These are phyloP conservation scores for Cordyceps farinosa DNA, from an alignment of 2,329 filamentous ascomycete species.

Conservation along the genomic window DNA sequence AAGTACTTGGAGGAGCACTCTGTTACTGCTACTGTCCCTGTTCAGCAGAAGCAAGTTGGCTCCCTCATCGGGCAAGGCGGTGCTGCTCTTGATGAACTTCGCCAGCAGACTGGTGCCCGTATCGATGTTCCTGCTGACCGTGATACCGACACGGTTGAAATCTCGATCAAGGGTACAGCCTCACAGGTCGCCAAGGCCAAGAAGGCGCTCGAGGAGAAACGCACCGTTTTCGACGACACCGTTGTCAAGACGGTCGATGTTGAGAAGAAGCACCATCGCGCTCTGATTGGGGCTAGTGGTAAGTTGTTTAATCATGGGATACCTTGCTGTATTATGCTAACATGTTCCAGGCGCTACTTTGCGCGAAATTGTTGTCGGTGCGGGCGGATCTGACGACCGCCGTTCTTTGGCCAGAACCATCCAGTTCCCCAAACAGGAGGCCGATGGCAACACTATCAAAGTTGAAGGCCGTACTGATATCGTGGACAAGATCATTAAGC, in stretches of 20 bases:
- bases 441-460: conserved; percentile 77
- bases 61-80: conserved; percentile 90
- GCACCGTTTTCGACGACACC: conserved; percentile 85
- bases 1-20: conserved; percentile 91
- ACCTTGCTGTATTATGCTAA: conserved; percentile 35
- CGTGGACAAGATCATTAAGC: conserved; percentile 81
- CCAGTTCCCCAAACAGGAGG: conserved; percentile 88
- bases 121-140: conserved; percentile 86
- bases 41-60: conserved; percentile 90
- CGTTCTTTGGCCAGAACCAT: conserved; percentile 83
- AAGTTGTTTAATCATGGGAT: conserved; percentile 38
- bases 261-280: conserved; percentile 90
- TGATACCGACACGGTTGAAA: conserved; percentile 74
- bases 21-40: conserved; percentile 71
- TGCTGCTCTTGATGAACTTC: conserved; percentile 84
- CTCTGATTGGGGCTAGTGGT: conserved; percentile 86
- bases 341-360: conserved; percentile 68
- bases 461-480: conserved; percentile 80
- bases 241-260: conserved; percentile 79
- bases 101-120: conserved; percentile 77
- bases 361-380: conserved; percentile 78
- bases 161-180: conserved; percentile 90
- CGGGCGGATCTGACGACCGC: conserved; percentile 84
- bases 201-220: conserved; percentile 83
- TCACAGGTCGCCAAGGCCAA: conserved; percentile 86